Evolutionary conservation across 352 stramenopile species (phyloP).

Genomic region (Phytophthora idaei): DNA sequence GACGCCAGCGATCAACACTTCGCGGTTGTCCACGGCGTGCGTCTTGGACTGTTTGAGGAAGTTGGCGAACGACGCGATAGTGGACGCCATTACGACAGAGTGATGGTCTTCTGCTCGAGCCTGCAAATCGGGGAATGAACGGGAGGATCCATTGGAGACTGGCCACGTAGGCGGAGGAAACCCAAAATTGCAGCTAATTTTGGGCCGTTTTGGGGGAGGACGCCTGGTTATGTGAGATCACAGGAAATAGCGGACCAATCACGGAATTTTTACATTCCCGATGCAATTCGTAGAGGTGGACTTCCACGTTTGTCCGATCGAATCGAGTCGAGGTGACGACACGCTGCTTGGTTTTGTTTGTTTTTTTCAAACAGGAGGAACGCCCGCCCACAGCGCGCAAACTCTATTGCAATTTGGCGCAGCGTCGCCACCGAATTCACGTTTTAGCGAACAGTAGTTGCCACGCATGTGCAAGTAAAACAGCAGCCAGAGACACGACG

Average conservation of each 20-base stretch:
- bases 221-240: slow-evolving; percentile 2
- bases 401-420: slow-evolving; percentile 5
- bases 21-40: slow-evolving; percentile 46
- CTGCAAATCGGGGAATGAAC: slow-evolving; percentile 40
- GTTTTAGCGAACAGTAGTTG: no score
- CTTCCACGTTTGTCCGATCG: slow-evolving; percentile 26
- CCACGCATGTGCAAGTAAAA: background rate
- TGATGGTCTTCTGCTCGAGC: slow-evolving; percentile 11
- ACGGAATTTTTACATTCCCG: slow-evolving; percentile 2
- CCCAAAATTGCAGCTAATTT: background rate
- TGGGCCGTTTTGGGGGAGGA: background rate
- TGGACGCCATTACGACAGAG: slow-evolving; percentile 21
- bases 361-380: background rate
- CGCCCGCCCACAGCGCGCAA: slow-evolving; percentile 7
- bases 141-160: slow-evolving; percentile 14
- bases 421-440: background rate
- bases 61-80: slow-evolving; percentile 55
- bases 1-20: slow-evolving; percentile 65
- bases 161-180: slow-evolving; percentile 10
- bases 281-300: slow-evolving; percentile 4
- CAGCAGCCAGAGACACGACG: slow-evolving; percentile 8
- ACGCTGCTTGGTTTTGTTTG: slow-evolving; percentile 4
- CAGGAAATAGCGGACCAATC: slow-evolving; percentile 14
- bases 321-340: slow-evolving; percentile 10
- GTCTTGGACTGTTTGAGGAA: slow-evolving; percentile 60